Evolutionary conservation across 805 yeast species (phyloP).

Genomic region (Clavispora asparagi): DNA sequence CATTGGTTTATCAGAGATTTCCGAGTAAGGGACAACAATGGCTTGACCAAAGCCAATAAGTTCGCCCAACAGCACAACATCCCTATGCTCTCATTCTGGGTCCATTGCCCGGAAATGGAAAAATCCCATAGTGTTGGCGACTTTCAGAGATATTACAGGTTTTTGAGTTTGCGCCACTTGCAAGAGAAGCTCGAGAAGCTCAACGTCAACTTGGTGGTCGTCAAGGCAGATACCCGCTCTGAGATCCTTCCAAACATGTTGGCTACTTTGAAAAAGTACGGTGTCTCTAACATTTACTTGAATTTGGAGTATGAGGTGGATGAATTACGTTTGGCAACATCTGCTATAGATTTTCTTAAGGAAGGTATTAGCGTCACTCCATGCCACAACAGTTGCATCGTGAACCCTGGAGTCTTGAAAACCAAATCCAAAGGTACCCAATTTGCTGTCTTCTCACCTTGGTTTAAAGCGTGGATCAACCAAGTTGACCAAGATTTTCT

Average conservation of each 20-base stretch:
- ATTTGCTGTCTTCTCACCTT: constrained; percentile 41
- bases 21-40: constrained; percentile 40
- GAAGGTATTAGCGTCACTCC: constrained; percentile 19
- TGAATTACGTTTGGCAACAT: constrained; percentile 30
- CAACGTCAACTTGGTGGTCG: constrained; percentile 37
- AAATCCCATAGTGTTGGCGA: constrained; percentile 40
- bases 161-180: constrained; percentile 27
- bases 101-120: constrained; percentile 36
- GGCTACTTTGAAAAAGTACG: constrained; percentile 20
- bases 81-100: constrained; percentile 37
- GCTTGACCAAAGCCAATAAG: constrained; percentile 31
- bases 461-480: constrained; percentile 35
- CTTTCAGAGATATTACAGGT: constrained; percentile 36
- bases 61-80: constrained; percentile 22
- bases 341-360: constrained; percentile 11
- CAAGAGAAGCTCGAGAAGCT: constrained; percentile 22
- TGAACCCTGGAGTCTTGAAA: constrained; percentile 33
- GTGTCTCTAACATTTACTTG: constrained; percentile 24
- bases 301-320: constrained; percentile 43
- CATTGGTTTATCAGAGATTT: constrained; percentile 48
- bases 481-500: constrained; percentile 18
- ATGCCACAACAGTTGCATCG: constrained; percentile 37
- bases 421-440: constrained; percentile 34
- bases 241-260: constrained; percentile 22
- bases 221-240: constrained; percentile 28